phyloP scores from a whole-genome alignment of 116 monocot genomes.

The Papilionanthe hybrid region DNA sequence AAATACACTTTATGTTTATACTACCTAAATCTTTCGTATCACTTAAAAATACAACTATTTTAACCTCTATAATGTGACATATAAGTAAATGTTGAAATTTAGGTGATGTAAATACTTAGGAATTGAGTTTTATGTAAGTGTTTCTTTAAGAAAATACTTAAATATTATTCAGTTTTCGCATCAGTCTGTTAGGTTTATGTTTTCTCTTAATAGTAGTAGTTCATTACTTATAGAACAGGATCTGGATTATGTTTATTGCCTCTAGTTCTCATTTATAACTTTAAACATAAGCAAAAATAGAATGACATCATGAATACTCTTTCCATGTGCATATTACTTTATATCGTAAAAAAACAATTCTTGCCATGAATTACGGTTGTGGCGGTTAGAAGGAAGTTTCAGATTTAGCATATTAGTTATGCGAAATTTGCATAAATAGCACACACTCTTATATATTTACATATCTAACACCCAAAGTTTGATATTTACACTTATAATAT shows the following conservation, averaged over 20 bases:
- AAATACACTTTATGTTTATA: too few relatives aligned
- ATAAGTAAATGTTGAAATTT: too few relatives aligned
- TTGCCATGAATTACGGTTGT: not conserved
- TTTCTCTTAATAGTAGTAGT: not conserved
- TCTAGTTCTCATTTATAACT: not conserved
- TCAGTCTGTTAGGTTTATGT: not conserved
- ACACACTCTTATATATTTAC: too few relatives aligned
- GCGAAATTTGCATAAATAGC: too few relatives aligned
- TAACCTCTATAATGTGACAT: too few relatives aligned
- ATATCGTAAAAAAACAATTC: not conserved
- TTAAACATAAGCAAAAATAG: not conserved
- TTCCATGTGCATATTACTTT: not conserved
- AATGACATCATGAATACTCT: not conserved
- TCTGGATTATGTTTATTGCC: not conserved
- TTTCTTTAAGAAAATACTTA: not conserved
- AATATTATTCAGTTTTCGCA: not conserved
- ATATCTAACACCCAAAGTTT: too few relatives aligned
- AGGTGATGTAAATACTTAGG: too few relatives aligned
- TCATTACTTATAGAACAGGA: not conserved
- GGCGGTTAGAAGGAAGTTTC: not conserved
- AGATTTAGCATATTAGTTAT: not conserved
- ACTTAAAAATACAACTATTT: too few relatives aligned
- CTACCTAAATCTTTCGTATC: too few relatives aligned
- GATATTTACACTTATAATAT: too few relatives aligned
- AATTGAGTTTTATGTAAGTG: too few relatives aligned